These are phyloP conservation scores for Podaxis sp. DNA, from an alignment of 768 basidiomycete species.

Conservation along the genomic window DNA sequence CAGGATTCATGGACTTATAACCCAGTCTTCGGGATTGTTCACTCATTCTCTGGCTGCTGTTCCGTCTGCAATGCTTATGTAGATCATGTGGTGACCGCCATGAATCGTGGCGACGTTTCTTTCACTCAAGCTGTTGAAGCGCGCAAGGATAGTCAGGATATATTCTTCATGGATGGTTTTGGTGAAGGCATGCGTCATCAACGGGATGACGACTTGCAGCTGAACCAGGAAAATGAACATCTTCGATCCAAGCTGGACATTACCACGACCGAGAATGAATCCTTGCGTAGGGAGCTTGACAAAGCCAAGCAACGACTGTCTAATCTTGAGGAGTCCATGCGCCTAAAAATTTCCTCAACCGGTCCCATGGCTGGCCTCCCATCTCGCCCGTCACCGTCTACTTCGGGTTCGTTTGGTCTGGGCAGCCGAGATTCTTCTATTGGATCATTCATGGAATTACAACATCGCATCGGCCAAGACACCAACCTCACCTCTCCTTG, in stretches of 20 bases:
- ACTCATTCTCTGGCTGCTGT: not conserved
- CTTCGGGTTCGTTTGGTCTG: not conserved
- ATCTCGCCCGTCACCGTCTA: not conserved
- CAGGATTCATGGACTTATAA: not conserved
- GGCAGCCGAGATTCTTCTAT: conserved; percentile 4
- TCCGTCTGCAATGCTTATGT: conserved; percentile 1
- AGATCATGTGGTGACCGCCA: conserved; percentile 1
- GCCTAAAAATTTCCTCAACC: not conserved
- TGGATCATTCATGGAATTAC: conserved; percentile 2
- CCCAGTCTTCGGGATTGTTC: not conserved
- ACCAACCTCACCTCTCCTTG: not conserved
- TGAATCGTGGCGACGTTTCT: not conserved
- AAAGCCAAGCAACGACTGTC: not conserved
- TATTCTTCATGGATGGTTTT: conserved; percentile 7
- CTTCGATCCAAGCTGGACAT: not conserved
- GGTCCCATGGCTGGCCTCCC: not conserved
- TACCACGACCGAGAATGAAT: not conserved
- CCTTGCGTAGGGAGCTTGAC: not conserved
- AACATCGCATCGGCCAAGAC: not conserved
- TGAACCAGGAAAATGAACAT: not conserved
- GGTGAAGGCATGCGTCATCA: conserved; percentile 1
- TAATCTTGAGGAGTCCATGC: not conserved
- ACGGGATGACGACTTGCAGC: not conserved
- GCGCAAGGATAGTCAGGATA: not conserved
- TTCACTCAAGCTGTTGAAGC: not conserved